Evolutionary conservation across 176 grass and related monocot genomes (phyloP).

Genomic region (Paspalum vaginatum): DNA sequence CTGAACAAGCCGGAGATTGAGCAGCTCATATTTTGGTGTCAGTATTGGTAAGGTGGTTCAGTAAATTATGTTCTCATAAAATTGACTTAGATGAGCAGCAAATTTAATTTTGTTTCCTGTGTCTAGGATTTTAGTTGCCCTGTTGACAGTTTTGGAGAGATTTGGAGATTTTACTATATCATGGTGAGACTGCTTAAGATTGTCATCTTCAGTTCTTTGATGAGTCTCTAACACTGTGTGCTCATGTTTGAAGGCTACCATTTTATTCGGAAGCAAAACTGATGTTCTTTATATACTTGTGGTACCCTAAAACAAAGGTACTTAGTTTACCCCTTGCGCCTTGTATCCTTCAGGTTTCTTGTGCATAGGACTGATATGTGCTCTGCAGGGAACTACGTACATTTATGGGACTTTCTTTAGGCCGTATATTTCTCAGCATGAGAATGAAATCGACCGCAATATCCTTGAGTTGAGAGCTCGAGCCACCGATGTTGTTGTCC

Average conservation of each 20-base stretch:
- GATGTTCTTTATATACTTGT: constrained; percentile 89
- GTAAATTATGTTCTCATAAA: constrained; percentile 17
- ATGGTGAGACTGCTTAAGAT: constrained; percentile 62
- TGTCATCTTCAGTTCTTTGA: constrained; percentile 38
- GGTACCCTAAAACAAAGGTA: constrained; percentile 99
- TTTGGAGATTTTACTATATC: constrained; percentile 90
- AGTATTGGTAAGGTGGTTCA: constrained; percentile 77
- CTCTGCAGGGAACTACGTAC: constrained; percentile 83
- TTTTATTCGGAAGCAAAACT: constrained; percentile 93
- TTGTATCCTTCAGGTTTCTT: constrained; percentile 37
- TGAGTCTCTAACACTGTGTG: constrained; percentile 42
- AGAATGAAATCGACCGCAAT: constrained; percentile 94
- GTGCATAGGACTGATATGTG: constrained; percentile 16
- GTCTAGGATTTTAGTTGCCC: constrained; percentile 92
- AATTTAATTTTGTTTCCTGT: constrained; percentile 32
- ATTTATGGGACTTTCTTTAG: constrained; percentile 94
- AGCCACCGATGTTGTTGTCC: constrained; percentile 62
- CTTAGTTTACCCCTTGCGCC: constrained; percentile 6
- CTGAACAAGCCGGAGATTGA: constrained; percentile 97
- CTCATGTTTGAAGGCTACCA: constrained; percentile 77
- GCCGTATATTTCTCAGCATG: constrained; percentile 93
- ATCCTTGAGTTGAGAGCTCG: constrained; percentile 85
- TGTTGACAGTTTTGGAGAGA: constrained; percentile 89
- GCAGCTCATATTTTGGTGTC: constrained; percentile 97
- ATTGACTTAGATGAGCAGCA: background rate